Evolutionary conservation across 2,329 filamentous ascomycete genomes (phyloP).

Genomic region (Aspergillus japonicus): DNA sequence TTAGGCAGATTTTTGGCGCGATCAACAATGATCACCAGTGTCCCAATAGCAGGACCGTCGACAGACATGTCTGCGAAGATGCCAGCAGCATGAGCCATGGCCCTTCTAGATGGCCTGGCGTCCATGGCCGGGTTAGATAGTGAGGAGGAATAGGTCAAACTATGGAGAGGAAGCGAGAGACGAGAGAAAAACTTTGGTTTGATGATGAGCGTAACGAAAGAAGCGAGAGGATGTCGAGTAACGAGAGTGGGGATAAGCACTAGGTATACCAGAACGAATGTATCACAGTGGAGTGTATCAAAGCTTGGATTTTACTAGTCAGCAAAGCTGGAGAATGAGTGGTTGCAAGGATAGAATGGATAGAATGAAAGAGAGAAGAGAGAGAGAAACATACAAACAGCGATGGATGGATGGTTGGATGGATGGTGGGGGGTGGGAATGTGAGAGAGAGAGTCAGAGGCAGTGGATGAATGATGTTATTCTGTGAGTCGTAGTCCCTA

Average conservation of each 20-base stretch:
- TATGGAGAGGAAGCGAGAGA: background rate
- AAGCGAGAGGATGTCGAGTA: background rate
- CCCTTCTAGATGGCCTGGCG: conserved; percentile 11
- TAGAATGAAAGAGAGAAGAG: conserved; percentile 1
- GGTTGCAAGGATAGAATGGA: background rate
- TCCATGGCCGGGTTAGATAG: background rate
- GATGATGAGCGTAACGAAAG: background rate
- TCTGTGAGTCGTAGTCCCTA: too few species aligned
- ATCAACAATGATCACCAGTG: conserved; percentile 87
- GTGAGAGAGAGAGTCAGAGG: background rate
- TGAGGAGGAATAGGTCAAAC: background rate
- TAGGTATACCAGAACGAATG: background rate
- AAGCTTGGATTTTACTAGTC: background rate
- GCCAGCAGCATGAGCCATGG: conserved; percentile 53
- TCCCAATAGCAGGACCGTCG: conserved; percentile 91
- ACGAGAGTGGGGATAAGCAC: background rate
- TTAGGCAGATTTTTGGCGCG: conserved; percentile 96
- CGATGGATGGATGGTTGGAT: background rate
- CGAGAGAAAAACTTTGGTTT: background rate
- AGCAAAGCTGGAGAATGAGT: background rate
- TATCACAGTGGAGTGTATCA: background rate
- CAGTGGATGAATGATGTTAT: too few species aligned
- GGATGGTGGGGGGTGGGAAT: background rate
- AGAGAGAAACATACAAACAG: background rate
- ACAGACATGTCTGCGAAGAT: conserved; percentile 93